Evolutionary conservation across 225 moss, liverwort and hornwort genomes (phyloP).

Genomic region (Asterella californica): DNA sequence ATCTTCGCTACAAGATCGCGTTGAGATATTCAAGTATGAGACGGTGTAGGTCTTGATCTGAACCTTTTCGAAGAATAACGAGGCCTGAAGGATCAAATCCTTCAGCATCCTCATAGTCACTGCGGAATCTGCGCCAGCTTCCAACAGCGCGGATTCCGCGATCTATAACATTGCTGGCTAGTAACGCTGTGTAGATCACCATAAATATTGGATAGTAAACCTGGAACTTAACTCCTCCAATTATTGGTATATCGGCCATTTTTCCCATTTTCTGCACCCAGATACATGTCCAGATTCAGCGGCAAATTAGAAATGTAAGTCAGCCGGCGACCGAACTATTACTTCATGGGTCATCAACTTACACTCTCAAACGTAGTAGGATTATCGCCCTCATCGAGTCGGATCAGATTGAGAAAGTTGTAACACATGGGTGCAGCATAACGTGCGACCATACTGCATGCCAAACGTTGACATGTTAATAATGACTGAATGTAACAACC

Average conservation of each 20-base stretch:
- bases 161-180: constrained; percentile 92
- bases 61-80: constrained; percentile 97
- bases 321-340: neutral
- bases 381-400: constrained; percentile 50
- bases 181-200: constrained; percentile 92
- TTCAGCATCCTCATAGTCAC: constrained; percentile 95
- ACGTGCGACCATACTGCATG: constrained; percentile 92
- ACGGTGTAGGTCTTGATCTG: neutral
- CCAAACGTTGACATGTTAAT: neutral
- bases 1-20: neutral
- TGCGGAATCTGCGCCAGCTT: constrained; percentile 87
- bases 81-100: constrained; percentile 99
- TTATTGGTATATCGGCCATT: constrained; percentile 62
- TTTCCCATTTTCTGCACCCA: constrained; percentile 94
- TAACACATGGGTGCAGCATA: constrained; percentile 96
- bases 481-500: neutral
- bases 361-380: constrained; percentile 88
- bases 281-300: constrained; percentile 13
- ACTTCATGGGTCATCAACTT: constrained; percentile 25
- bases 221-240: constrained; percentile 68
- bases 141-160: constrained; percentile 79
- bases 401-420: constrained; percentile 86
- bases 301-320: neutral
- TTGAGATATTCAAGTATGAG: neutral
- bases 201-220: constrained; percentile 89